phyloP scores from a whole-genome alignment of 1,139 yeast species.

The Suhomyces wounanorum region DNA sequence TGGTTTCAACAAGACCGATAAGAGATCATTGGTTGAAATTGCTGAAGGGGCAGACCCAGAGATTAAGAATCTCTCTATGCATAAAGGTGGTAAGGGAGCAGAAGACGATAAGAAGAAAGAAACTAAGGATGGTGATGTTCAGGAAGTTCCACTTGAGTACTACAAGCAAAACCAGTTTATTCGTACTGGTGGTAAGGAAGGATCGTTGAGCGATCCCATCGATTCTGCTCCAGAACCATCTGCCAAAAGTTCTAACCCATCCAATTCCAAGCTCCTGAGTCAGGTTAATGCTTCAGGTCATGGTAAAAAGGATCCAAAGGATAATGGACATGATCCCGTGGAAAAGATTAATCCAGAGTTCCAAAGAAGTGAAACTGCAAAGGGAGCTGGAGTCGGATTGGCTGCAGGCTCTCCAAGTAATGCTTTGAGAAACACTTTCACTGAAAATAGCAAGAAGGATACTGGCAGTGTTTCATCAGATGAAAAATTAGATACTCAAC shows the following conservation, averaged over 20 bases:
- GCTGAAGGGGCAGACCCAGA: conserved; percentile 29
- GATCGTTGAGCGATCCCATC: conserved; percentile 11
- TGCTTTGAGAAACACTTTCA: background rate
- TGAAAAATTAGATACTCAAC: background rate
- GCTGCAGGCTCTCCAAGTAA: conserved; percentile 9
- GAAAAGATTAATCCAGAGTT: conserved; percentile 3
- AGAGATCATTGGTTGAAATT: conserved; percentile 31
- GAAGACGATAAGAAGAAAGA: conserved; percentile 12
- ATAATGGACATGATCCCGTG: conserved; percentile 1
- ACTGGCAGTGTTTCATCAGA: background rate
- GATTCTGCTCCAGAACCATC: conserved; percentile 1
- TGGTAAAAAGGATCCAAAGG: background rate
- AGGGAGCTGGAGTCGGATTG: background rate
- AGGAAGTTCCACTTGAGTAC: conserved; percentile 15
- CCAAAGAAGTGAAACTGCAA: background rate
- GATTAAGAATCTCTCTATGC: conserved; percentile 22
- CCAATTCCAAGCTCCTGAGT: conserved; percentile 4
- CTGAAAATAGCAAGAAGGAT: background rate
- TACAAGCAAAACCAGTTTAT: conserved; percentile 17
- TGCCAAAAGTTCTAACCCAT: conserved; percentile 1
- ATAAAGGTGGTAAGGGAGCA: conserved; percentile 16
- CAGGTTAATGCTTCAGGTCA: conserved; percentile 8
- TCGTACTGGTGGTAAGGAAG: conserved; percentile 21
- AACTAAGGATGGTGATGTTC: conserved; percentile 14
- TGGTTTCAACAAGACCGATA: conserved; percentile 24